phyloP scores from a whole-genome alignment of 306 rosid species.

The Quercus cerris region DNA sequence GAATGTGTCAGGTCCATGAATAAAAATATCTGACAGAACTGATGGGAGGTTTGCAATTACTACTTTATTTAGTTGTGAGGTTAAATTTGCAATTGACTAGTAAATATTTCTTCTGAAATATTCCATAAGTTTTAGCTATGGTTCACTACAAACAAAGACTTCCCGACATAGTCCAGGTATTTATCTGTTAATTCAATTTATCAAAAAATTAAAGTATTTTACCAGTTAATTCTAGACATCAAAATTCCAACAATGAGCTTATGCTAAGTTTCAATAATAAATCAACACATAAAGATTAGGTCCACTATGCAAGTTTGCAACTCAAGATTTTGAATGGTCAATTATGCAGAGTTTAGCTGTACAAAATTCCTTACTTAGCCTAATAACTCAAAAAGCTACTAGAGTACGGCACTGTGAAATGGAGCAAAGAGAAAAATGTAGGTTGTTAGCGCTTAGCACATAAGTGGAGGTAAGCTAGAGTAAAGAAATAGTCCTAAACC shows the following conservation, averaged over 20 bases:
- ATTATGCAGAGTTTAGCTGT: slow-evolving; percentile 1
- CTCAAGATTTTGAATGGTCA: not conserved
- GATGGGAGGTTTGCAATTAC: not conserved
- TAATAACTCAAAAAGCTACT: not conserved
- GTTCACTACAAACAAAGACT: not conserved
- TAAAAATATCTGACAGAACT: too few relatives aligned
- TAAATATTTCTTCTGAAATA: too few relatives aligned
- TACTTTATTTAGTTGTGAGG: not conserved
- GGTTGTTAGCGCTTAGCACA: not conserved
- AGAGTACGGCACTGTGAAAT: not conserved
- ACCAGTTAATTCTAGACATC: not conserved
- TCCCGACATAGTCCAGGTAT: not conserved
- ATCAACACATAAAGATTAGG: not conserved
- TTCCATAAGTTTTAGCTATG: too few relatives aligned
- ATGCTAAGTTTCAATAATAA: not conserved
- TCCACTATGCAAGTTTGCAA: not conserved
- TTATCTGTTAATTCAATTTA: not conserved
- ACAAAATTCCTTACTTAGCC: slow-evolving; percentile 6
- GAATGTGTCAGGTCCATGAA: too few relatives aligned
- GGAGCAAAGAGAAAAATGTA: not conserved
- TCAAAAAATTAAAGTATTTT: not conserved
- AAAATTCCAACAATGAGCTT: not conserved
- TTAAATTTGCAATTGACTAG: too few relatives aligned
- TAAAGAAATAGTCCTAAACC: slow-evolving; percentile 35
- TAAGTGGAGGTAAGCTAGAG: not conserved